These are phyloP conservation scores for Cladophialophora psammophila DNA, from an alignment of 2,329 filamentous ascomycete species.

Conservation along the genomic window DNA sequence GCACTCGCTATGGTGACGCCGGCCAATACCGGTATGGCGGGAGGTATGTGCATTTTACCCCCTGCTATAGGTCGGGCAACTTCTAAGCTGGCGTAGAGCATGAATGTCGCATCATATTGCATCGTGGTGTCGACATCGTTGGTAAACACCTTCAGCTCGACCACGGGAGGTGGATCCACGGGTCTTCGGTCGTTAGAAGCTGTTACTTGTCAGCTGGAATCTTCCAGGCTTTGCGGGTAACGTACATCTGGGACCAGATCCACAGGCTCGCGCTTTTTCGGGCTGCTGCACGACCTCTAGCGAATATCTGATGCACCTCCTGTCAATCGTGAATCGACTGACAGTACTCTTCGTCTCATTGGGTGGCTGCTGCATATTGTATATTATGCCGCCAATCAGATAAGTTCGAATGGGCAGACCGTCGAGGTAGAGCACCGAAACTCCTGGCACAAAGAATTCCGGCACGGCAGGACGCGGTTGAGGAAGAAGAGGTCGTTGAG, in stretches of 20 bases:
- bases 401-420: slow-evolving; percentile 32
- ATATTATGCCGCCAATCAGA: slow-evolving; percentile 41
- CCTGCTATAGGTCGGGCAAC: slow-evolving; percentile 83
- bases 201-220: slow-evolving; percentile 46
- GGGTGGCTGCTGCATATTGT: slow-evolving; percentile 57
- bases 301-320: slow-evolving; percentile 79
- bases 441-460: slow-evolving; percentile 31
- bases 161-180: slow-evolving; percentile 92
- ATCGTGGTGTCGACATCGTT: slow-evolving; percentile 80
- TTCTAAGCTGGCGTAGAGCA: slow-evolving; percentile 91
- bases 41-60: slow-evolving; percentile 73
- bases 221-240: slow-evolving; percentile 6
- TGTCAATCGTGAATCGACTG: slow-evolving; percentile 72
- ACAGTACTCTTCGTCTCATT: slow-evolving; percentile 64
- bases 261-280: slow-evolving; percentile 91
- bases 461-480: slow-evolving; percentile 21
- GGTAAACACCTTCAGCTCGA: slow-evolving; percentile 86
- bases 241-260: slow-evolving; percentile 93
- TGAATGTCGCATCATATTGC: slow-evolving; percentile 95
- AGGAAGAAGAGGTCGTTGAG: slow-evolving; percentile 25
- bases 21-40: slow-evolving; percentile 82
- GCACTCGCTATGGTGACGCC: slow-evolving; percentile 95
- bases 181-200: slow-evolving; percentile 87
- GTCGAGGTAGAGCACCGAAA: slow-evolving; percentile 31
- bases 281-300: slow-evolving; percentile 92